These are phyloP conservation scores for Leishmania tropica DNA, from an alignment of 208 protist species.

Conservation along the genomic window DNA sequence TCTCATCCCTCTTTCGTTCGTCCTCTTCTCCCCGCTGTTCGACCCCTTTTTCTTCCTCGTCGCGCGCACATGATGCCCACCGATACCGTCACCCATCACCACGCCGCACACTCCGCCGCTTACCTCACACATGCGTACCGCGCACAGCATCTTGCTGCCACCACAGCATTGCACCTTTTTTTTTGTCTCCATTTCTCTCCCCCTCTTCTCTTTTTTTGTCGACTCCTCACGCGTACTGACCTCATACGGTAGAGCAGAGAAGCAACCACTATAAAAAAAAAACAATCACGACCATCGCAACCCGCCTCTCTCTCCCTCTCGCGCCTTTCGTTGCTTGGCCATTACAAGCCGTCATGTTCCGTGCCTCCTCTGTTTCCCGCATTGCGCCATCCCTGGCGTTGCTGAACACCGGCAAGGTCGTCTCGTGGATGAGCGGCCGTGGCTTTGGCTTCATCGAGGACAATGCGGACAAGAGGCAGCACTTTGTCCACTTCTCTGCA, in stretches of 20 bases:
- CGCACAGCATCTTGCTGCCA: not conserved
- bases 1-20: not conserved
- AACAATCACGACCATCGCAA: not conserved
- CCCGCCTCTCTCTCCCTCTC: not conserved
- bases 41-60: not conserved
- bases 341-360: slow-evolving; percentile 53
- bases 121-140: not conserved
- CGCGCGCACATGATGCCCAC: not conserved
- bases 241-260: not conserved
- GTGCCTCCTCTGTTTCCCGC: slow-evolving; percentile 52
- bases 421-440: slow-evolving; percentile 88
- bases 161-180: not conserved
- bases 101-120: not conserved
- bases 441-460: slow-evolving; percentile 94
- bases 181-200: not conserved
- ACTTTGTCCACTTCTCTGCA: slow-evolving; percentile 93
- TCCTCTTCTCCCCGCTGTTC: not conserved
- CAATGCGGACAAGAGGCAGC: slow-evolving; percentile 88
- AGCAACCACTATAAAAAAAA: not conserved
- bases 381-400: slow-evolving; percentile 63
- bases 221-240: not conserved
- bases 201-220: not conserved
- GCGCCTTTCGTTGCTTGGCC: not conserved
- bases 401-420: slow-evolving; percentile 88
- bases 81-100: not conserved